Percentiles rank a stretch among this genome's conserved stretches.
These are phyloP conservation scores for Rhizopus arrhizus DNA, from an alignment of 371 early-diverging fungal species.

Conservation along the genomic window DNA sequence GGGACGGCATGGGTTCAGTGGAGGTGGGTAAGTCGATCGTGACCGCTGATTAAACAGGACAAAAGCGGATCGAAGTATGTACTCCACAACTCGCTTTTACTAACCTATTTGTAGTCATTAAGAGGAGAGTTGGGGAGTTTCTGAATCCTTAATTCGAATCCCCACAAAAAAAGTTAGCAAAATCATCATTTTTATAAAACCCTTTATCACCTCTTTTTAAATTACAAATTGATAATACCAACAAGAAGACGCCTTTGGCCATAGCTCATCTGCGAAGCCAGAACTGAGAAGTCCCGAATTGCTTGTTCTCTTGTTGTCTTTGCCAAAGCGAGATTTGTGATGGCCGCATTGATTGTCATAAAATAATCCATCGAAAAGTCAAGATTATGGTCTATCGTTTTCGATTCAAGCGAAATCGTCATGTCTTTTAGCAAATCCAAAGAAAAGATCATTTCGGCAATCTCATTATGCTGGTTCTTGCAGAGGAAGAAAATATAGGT, in stretches of 20 bases:
- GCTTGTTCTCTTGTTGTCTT: slow-evolving; percentile 11
- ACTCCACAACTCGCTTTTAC: slow-evolving; percentile 40
- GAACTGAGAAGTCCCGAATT: slow-evolving; percentile 16
- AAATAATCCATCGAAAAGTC: slow-evolving; percentile 7
- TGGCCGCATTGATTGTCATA: slow-evolving; percentile 4
- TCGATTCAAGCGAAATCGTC: slow-evolving; percentile 13
- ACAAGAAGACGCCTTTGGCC: slow-evolving; percentile 19
- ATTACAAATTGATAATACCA: slow-evolving; percentile 23
- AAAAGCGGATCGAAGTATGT: slow-evolving; percentile 39
- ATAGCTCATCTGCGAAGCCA: slow-evolving; percentile 25
- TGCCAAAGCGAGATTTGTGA: slow-evolving; percentile 4
- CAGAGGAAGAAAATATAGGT: slow-evolving; percentile 13
- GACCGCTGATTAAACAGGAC: slow-evolving; percentile 30
- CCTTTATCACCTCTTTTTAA: no score
- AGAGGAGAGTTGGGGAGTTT: slow-evolving; percentile 20
- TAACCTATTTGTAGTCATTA: slow-evolving; percentile 24
- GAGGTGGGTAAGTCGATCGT: slow-evolving; percentile 25
- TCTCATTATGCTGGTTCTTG: slow-evolving; percentile 21
- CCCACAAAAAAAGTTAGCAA: slow-evolving; percentile 19
- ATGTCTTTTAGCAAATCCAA: slow-evolving; percentile 6
- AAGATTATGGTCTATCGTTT: slow-evolving; percentile 10
- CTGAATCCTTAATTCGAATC: slow-evolving; percentile 21
- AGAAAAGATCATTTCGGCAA: slow-evolving; percentile 12
- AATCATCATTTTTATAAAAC: slow-evolving; percentile 20
- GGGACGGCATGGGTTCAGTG: slow-evolving; percentile 33